Evolutionary conservation across 1,139 yeast species (phyloP).

Genomic region (Candida tunisiensis): DNA sequence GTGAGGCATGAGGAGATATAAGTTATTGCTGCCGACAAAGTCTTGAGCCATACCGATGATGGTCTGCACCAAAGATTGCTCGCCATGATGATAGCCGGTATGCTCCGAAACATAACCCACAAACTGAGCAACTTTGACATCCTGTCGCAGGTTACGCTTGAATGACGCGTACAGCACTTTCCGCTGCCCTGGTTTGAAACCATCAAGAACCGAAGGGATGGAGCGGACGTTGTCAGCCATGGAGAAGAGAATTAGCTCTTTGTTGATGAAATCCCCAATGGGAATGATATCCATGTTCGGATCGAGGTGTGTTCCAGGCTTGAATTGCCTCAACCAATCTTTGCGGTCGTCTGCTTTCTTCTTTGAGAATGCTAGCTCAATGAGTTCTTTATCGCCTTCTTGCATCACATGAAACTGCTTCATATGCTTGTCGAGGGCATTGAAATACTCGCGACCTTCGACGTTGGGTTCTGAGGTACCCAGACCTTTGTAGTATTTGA

Average conservation of each 20-base stretch:
- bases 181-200: conserved; percentile 95
- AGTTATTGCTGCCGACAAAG: conserved; percentile 83
- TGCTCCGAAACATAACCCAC: conserved; percentile 83
- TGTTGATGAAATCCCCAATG: conserved; percentile 84
- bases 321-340: conserved; percentile 83
- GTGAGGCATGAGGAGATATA: conserved; percentile 71
- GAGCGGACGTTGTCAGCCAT: conserved; percentile 96
- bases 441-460: conserved; percentile 83
- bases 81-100: conserved; percentile 96
- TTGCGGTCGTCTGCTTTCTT: conserved; percentile 95
- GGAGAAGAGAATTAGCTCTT: conserved; percentile 84
- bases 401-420: conserved; percentile 73
- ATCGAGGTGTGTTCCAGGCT: conserved; percentile 87
- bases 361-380: conserved; percentile 90
- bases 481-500: conserved; percentile 95
- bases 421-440: conserved; percentile 71
- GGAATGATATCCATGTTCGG: conserved; percentile 69
- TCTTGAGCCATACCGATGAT: conserved; percentile 91
- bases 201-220: conserved; percentile 87
- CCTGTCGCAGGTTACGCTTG: conserved; percentile 58
- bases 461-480: conserved; percentile 70
- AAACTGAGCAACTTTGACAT: conserved; percentile 80
- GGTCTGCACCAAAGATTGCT: conserved; percentile 70
- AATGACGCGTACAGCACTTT: conserved; percentile 83
- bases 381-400: conserved; percentile 62